Base-by-base conservation (phyloP, 139 green algal genomes). In the Gonium pectorale region DNA sequence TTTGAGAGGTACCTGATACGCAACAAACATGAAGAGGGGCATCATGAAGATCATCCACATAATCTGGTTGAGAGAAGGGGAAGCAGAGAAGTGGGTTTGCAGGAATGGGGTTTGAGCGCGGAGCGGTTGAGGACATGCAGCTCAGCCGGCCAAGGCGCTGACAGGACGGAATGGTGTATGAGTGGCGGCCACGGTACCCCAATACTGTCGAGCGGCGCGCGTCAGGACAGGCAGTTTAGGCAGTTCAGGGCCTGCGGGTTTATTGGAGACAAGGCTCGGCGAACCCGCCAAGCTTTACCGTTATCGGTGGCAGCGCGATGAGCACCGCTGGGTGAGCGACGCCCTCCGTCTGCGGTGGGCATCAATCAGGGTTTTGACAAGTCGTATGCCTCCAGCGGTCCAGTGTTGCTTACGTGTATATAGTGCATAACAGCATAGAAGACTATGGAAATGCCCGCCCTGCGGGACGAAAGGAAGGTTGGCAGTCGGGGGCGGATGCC, bases 401-500 rank as follows among this genome's bases (percentile, higher is more conserved):
- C n/a, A 40, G 15, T 49, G 1, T 17, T 64, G 46, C 56, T 63
- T 66, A 83, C 75, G 21, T 83, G 75, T 40, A 83, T 73, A 27
- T 73, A 71, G 24, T 83, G 75, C 75, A 83, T 62, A 5, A 72
- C 22, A 4, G 41, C 40, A 31, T 83, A 83, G 41, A 83, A 83
- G 6, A 63, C n/a, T n/a, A 19, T 29, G 5, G 75, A 72, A 22
- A 83, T 27, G 75, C 56, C 60, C 29, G 44, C 9, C 40, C 74
- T 82, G 74, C 71, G 35, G 5, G 31, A 17, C n/a, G 11, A 44
- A 31, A 24, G 33, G 35, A 43, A 70, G n/a, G n/a, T n/a, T n/a
- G n/a, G n/a, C n/a, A n/a, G n/a, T n/a, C n/a, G n/a, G n/a, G 17
- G 21, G 11, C 31, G 13, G 52, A 51, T 13, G 67, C 67, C 8